Percentiles rank a stretch among this genome's conserved stretches.
Evolutionary conservation across 306 rosid species (phyloP).

Genomic region (Ormosia semicastrata): DNA sequence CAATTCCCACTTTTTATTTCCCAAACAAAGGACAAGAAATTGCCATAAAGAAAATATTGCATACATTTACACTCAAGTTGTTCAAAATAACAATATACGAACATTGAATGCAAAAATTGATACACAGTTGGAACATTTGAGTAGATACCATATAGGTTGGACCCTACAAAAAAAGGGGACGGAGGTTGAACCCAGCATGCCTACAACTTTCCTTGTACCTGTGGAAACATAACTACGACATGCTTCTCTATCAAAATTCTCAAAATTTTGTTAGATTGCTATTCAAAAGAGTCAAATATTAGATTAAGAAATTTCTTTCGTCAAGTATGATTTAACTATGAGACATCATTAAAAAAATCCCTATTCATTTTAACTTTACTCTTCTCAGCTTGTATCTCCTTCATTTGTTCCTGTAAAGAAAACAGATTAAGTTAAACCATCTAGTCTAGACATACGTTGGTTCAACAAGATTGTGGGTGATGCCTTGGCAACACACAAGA

Average conservation of each 20-base stretch:
- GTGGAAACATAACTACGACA: neutral
- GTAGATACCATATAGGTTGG: neutral
- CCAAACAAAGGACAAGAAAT: neutral
- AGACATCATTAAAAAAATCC: neutral
- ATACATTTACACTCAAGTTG: neutral
- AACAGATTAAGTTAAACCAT: conserved; percentile 14
- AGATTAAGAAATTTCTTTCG: neutral
- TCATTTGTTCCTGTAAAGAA: conserved; percentile 36
- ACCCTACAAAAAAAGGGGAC: neutral
- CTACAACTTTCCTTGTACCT: neutral
- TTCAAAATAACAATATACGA: neutral
- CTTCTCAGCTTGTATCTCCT: conserved; percentile 33
- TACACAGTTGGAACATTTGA: neutral
- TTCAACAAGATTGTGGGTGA: neutral
- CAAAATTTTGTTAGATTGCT: conserved; percentile 16
- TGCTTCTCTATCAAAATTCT: conserved; percentile 1
- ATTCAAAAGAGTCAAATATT: neutral
- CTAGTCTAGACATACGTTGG: neutral
- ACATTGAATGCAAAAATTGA: neutral
- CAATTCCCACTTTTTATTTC: neutral
- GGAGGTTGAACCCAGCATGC: neutral
- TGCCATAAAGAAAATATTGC: neutral
- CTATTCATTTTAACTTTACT: conserved; percentile 9
- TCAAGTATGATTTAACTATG: conserved; percentile 1
- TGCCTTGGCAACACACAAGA: neutral